Evolutionary conservation across 2,329 filamentous ascomycete genomes (phyloP), one percentile per base, ranked within the genome.

Genomic region (Bipolaris victoriae): DNA sequence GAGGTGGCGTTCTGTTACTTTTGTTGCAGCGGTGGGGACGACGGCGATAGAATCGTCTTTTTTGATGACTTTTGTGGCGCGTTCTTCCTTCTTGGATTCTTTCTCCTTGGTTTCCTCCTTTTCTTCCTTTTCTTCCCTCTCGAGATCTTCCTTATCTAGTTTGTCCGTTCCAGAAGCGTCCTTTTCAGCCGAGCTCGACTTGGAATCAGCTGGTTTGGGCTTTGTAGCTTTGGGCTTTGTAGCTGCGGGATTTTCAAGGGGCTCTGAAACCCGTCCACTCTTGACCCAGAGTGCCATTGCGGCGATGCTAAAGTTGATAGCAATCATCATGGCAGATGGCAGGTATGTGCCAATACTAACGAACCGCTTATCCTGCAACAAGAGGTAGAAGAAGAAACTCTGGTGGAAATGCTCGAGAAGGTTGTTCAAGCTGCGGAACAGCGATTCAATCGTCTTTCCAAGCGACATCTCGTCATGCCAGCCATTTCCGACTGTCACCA

Each of bases 391-490:
- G 84, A 99, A 99, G 82, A 99, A 99, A 76, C 93, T 97, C 79
- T 99, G 95, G 75, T 99, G 95, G 60, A 99, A 83, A 74, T 99
- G 93, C 78, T 99, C 95, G 31, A 99, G 84, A 57, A 99, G 80
- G 72, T 99, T 99, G 80, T 99, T 99, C 77, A 99, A 81, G 75
- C 92, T 97, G 68, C 95, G 85, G 76, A 96, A 96, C 3, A 95
- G 85, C 68, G 92, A 92, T 78, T 99, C 95, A 4, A 98, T 84
- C 0, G 93, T 88, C 52, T 93, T 85, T 5, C 95, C 95, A 73
- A 99, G 87, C 9, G 90, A 90, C 91, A 98, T 98, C 78, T 98
- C 95, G 74, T 99, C 95, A 71, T 98, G 92, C 92, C 92, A 97
- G 31, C 95, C 95, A 40, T 94, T 83, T 1, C 94, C 94, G 58